Conservation (phyloP, 1,284 basidiomycete genomes). For the Heterobasidion occidentale region DNA sequence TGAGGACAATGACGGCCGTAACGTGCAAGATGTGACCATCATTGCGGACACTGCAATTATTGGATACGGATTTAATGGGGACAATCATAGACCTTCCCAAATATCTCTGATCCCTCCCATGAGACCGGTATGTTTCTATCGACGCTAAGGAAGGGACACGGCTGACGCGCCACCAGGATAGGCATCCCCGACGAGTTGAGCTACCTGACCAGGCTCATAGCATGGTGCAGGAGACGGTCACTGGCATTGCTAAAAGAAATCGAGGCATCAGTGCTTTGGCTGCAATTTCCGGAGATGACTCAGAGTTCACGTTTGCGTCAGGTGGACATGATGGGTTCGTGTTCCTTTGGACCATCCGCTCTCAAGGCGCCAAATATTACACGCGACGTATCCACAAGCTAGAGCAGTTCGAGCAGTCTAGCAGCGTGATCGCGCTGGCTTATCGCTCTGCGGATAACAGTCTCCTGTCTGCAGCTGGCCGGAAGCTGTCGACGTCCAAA, state of each 20-base stretch:
- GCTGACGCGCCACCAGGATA: not conserved
- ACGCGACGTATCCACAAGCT: constrained; percentile 16
- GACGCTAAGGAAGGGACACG: not conserved
- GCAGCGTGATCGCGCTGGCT: constrained; percentile 25
- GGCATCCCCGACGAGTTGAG: constrained; percentile 16
- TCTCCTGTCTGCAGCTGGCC: constrained; percentile 26
- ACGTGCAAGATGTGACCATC: constrained; percentile 32
- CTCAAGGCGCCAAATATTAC: constrained; percentile 11
- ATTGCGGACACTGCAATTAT: constrained; percentile 31
- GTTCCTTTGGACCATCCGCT: constrained; percentile 27
- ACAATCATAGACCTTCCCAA: not conserved
- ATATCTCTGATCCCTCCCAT: constrained; percentile 4
- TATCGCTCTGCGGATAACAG: constrained; percentile 23
- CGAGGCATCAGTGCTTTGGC: constrained; percentile 32
- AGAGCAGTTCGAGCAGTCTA: constrained; percentile 4
- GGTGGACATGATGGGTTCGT: constrained; percentile 36
- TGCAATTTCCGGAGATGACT: constrained; percentile 19
- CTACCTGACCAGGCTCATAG: constrained; percentile 17
- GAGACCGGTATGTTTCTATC: constrained; percentile 15
- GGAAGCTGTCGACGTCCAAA: constrained; percentile 24
- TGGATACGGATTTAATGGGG: constrained; percentile 10
- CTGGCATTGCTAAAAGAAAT: constrained; percentile 15
- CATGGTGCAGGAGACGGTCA: constrained; percentile 14
- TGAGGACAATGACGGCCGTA: constrained; percentile 31
- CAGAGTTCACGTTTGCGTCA: constrained; percentile 30